Evolutionary conservation across 1,139 yeast genomes (phyloP), one percentile per base, ranked within the genome.

Genomic region (Candida sp.): DNA sequence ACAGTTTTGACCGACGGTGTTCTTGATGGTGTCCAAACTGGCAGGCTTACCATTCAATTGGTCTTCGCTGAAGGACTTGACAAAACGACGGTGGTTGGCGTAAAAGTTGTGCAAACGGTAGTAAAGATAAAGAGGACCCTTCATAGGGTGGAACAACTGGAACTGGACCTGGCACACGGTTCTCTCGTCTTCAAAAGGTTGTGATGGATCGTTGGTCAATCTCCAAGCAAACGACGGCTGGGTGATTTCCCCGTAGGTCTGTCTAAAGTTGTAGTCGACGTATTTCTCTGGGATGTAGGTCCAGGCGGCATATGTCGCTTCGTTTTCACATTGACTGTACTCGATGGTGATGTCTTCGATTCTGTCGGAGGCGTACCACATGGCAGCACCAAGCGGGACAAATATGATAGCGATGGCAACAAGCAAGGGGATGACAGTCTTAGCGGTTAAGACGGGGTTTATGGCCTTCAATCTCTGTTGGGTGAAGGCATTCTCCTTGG

Each of bases 21-120:
- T 80, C 63, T 88, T 86, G 54, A 94, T 84, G 33, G 67, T 75
- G 46, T 69, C 54, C 17, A 74, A 70, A 22, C 85, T 72, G 6
- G 91, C 89, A 3, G 81, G 80, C 53, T 86, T 70, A 34, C 99
- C 99, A 55, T 85, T 84, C 47, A 94, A 72, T 72, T 94, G 99
- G 60, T 88, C 91, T 68, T 94, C 98, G 69, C 92, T 87, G 67
- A 85, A 92, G 4, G 97, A 90, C 66, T 90, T 87, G 42, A 90
- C 99, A 68, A 82, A 94, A 63, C 98, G 85, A 67, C 99, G 87
- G 70, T 94, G 99, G 72, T 94, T 94, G 50, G 96, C 96, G 68
- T 88, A 84, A 68, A 94, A 94, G 59, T 88, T 86, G 55, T 92
- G 86, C 59, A 94, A 72, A 60, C 90, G 80, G 77, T 94, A 94